These are phyloP conservation scores for Pestalotiopsis sp. DNA, from an alignment of 2,329 filamentous ascomycete species.

Conservation along the genomic window DNA sequence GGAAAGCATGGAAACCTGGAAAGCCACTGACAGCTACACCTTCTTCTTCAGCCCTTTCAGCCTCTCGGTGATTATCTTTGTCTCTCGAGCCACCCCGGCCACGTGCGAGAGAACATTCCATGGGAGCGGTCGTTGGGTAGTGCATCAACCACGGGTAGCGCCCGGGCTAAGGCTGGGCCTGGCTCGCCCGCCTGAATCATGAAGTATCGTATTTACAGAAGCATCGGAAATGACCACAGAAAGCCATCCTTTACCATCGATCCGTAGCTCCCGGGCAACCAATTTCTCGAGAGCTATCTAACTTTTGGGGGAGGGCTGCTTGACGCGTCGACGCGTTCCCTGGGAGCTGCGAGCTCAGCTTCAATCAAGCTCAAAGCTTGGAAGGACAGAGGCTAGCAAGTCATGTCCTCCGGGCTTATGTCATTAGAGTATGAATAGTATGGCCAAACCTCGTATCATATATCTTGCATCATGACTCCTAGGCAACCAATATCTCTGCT, in stretches of 20 bases:
- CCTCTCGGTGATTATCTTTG: too few species aligned
- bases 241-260: neutral
- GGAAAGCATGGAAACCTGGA: too few species aligned
- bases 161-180: too few species aligned
- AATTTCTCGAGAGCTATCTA: neutral
- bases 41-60: too few species aligned
- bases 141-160: too few species aligned
- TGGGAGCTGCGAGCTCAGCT: neutral
- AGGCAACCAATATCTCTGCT: neutral
- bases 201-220: too few species aligned
- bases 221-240: too few species aligned
- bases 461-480: neutral
- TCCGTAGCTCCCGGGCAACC: neutral
- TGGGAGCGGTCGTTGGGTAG: too few species aligned
- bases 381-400: constrained; percentile 10
- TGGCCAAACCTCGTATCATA: neutral
- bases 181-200: too few species aligned
- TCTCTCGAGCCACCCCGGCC: too few species aligned
- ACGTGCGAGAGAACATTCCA: too few species aligned
- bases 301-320: neutral
- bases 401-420: neutral
- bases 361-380: neutral
- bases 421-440: neutral
- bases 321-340: neutral
- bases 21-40: too few species aligned